Evolutionary conservation across 768 basidiomycete species (phyloP).

Genomic region (Tylopilus cervinicoccineus): DNA sequence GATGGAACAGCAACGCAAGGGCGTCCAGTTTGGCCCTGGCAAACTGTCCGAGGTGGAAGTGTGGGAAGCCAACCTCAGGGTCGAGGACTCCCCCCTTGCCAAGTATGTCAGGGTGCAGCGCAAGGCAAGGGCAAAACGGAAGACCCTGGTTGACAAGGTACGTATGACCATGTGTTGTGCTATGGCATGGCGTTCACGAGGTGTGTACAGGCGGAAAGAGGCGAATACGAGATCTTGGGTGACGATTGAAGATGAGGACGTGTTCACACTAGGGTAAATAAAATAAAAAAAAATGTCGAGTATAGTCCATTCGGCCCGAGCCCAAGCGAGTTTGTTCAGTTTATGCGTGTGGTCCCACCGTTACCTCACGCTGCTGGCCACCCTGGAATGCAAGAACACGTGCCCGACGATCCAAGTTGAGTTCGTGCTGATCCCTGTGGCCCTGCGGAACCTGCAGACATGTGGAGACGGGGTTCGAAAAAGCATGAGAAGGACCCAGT

Average conservation of each 20-base stretch:
- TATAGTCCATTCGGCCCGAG: neutral
- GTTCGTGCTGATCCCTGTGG: slow-evolving; percentile 2
- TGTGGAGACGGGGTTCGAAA: neutral
- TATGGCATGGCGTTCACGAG: slow-evolving; percentile 13
- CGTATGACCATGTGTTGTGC: slow-evolving; percentile 2
- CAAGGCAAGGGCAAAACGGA: slow-evolving; percentile 75
- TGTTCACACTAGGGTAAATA: neutral
- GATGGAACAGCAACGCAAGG: slow-evolving; percentile 68
- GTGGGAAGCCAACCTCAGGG: slow-evolving; percentile 64
- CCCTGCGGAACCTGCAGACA: too few species aligned
- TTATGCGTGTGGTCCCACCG: neutral
- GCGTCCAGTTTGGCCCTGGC: slow-evolving; percentile 72
- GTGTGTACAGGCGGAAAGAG: slow-evolving; percentile 57
- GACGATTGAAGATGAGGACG: slow-evolving; percentile 22
- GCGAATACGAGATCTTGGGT: slow-evolving; percentile 67
- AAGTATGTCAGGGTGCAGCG: slow-evolving; percentile 78
- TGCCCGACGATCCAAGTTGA: neutral
- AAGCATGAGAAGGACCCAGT: neutral
- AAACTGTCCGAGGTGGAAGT: slow-evolving; percentile 61
- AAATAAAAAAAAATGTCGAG: neutral
- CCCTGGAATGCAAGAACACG: slow-evolving; percentile 2
- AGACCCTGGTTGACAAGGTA: slow-evolving; percentile 73
- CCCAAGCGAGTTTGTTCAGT: neutral
- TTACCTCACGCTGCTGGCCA: neutral
- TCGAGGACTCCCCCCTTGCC: slow-evolving; percentile 72